Conservation (phyloP, 176 grass and related monocot genomes). For the Zea luxurians region DNA sequence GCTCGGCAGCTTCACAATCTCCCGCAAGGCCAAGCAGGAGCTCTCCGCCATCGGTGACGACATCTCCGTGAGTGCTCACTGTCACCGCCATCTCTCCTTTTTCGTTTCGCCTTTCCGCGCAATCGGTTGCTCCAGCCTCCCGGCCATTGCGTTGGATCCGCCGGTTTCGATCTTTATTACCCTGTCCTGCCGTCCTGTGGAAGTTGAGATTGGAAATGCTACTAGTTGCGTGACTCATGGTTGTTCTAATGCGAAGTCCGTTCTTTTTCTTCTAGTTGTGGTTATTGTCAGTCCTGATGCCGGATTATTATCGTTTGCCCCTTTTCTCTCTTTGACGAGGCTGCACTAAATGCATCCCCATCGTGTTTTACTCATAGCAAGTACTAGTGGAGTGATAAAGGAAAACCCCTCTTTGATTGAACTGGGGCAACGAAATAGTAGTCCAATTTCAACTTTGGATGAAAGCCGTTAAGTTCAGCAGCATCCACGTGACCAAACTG, state of each 20-base stretch:
- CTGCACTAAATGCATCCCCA: background rate
- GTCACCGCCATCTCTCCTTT: background rate
- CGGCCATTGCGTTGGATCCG: slow-evolving; percentile 13
- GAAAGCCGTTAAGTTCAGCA: no score
- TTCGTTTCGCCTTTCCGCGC: background rate
- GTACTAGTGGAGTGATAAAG: background rate
- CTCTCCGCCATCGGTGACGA: slow-evolving; percentile 92
- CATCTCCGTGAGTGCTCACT: slow-evolving; percentile 60
- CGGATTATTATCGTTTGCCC: background rate
- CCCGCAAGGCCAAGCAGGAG: slow-evolving; percentile 93
- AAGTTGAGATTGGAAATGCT: background rate
- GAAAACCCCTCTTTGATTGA: background rate
- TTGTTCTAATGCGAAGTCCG: background rate
- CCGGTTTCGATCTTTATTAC: background rate
- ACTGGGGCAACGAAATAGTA: background rate
- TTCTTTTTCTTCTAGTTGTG: background rate
- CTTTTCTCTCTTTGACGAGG: background rate
- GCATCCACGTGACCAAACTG: background rate
- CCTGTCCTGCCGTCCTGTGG: background rate
- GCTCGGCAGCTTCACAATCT: slow-evolving; percentile 83
- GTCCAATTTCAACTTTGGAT: background rate
- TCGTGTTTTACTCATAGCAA: background rate
- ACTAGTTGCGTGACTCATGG: background rate
- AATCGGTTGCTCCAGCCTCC: background rate
- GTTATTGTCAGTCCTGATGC: background rate